These are phyloP conservation scores for Hyaloscypha finlandica DNA, from an alignment of 495 filamentous ascomycete genomes.

Conservation along the genomic window DNA sequence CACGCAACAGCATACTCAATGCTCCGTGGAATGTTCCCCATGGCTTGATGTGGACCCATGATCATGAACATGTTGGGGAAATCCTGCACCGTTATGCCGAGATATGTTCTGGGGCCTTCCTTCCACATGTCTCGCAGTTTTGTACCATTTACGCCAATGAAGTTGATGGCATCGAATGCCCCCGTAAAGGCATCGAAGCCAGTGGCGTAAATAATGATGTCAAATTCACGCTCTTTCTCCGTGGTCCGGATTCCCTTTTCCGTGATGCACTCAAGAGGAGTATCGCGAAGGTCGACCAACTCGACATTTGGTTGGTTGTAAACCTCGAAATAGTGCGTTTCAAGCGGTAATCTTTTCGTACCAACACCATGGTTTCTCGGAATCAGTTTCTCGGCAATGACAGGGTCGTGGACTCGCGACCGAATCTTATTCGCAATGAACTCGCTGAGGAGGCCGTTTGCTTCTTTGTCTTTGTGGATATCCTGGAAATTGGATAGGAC, in stretches of 20 bases:
- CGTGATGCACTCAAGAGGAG: constrained; percentile 43
- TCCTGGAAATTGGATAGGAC: constrained; percentile 55
- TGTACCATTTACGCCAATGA: constrained; percentile 46
- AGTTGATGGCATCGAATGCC: constrained; percentile 49
- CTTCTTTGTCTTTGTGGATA: constrained; percentile 45
- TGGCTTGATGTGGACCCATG: constrained; percentile 44
- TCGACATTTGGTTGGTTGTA: constrained; percentile 51
- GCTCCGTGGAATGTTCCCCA: constrained; percentile 36
- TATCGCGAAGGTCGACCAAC: constrained; percentile 49
- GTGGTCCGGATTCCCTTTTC: constrained; percentile 45
- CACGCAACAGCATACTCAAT: constrained; percentile 4
- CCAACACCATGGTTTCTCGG: constrained; percentile 52
- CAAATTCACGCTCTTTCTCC: constrained; percentile 48
- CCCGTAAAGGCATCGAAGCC: constrained; percentile 58
- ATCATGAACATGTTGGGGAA: constrained; percentile 59
- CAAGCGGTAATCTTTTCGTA: constrained; percentile 48
- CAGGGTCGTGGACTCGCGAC: constrained; percentile 48
- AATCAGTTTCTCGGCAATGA: constrained; percentile 48
- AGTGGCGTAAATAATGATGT: constrained; percentile 56
- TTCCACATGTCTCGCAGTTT: constrained; percentile 51
- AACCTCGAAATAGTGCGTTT: constrained; percentile 54
- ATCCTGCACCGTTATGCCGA: constrained; percentile 49
- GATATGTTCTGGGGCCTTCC: constrained; percentile 45
- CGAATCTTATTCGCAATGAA: constrained; percentile 47
- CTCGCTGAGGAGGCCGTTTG: constrained; percentile 48